Evolutionary conservation across 441 rosid genomes (phyloP).

Genomic region (Kokia cookei): DNA sequence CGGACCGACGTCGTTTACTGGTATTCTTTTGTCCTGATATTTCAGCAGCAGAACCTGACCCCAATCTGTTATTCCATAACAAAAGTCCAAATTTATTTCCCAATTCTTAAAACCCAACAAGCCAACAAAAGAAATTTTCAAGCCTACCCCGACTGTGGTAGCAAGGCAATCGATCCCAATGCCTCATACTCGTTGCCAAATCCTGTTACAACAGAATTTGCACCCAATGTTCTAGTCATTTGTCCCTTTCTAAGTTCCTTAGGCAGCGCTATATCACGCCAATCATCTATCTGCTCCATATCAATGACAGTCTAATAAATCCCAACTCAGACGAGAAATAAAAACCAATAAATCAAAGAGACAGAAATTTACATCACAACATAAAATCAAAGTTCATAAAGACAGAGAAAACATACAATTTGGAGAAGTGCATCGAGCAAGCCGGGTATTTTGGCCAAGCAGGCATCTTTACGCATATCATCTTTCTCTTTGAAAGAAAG

Average conservation of each 20-base stretch:
- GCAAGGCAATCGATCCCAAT: slow-evolving; percentile 40
- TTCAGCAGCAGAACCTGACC: slow-evolving; percentile 28
- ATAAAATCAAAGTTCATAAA: not conserved
- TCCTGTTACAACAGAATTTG: slow-evolving; percentile 62
- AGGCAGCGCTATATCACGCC: slow-evolving; percentile 83
- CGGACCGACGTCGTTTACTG: slow-evolving; percentile 44
- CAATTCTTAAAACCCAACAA: slow-evolving; percentile 1
- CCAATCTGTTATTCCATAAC: slow-evolving; percentile 33
- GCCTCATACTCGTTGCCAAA: slow-evolving; percentile 68
- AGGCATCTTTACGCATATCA: slow-evolving; percentile 74
- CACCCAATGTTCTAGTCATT: slow-evolving; percentile 66
- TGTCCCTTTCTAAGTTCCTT: slow-evolving; percentile 47
- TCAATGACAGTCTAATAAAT: not conserved
- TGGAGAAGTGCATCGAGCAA: slow-evolving; percentile 91
- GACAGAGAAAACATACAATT: slow-evolving; percentile 41
- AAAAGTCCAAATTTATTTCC: slow-evolving; percentile 15
- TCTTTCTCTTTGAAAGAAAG: slow-evolving; percentile 92
- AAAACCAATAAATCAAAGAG: not conserved
- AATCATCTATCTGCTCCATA: slow-evolving; percentile 77
- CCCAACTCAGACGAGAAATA: not conserved
- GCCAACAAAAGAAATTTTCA: not conserved
- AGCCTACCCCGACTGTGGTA: slow-evolving; percentile 43
- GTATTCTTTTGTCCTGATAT: slow-evolving; percentile 39
- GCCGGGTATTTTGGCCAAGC: slow-evolving; percentile 80
- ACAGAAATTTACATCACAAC: not conserved